Evolutionary conservation across 177 flowering plant genomes (phyloP).

Genomic region (Vitis hybrid): DNA sequence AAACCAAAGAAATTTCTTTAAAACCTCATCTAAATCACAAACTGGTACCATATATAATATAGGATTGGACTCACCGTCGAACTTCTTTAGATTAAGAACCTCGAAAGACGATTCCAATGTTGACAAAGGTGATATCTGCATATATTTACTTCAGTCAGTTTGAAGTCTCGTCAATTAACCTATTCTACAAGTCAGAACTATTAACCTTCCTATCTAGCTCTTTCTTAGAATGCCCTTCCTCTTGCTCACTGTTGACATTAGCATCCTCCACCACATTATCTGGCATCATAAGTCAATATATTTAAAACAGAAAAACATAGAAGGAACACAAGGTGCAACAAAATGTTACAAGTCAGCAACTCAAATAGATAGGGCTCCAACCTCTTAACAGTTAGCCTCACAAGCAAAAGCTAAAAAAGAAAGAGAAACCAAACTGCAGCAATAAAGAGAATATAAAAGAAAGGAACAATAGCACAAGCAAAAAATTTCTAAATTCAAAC

Average conservation of each 20-base stretch:
- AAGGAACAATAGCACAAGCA: background rate
- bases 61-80: conserved; percentile 63
- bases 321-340: background rate
- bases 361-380: background rate
- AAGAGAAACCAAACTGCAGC: background rate
- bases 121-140: conserved; percentile 86
- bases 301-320: conserved; percentile 8
- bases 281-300: conserved; percentile 18
- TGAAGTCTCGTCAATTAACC: background rate
- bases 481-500: background rate
- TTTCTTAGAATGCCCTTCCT: conserved; percentile 48
- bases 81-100: conserved; percentile 89
- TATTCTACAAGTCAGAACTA: background rate
- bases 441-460: too few species aligned
- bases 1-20: conserved; percentile 5
- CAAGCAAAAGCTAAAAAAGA: background rate
- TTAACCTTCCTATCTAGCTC: conserved; percentile 66
- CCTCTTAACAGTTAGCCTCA: too few species aligned
- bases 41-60: background rate
- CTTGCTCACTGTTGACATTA: conserved; percentile 34
- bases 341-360: background rate
- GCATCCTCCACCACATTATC: conserved; percentile 40
- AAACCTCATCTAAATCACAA: background rate
- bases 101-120: conserved; percentile 93
- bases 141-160: conserved; percentile 17